phyloP scores from a whole-genome alignment of 2,329 filamentous ascomycete genomes.

The Dactylellina sp. region DNA sequence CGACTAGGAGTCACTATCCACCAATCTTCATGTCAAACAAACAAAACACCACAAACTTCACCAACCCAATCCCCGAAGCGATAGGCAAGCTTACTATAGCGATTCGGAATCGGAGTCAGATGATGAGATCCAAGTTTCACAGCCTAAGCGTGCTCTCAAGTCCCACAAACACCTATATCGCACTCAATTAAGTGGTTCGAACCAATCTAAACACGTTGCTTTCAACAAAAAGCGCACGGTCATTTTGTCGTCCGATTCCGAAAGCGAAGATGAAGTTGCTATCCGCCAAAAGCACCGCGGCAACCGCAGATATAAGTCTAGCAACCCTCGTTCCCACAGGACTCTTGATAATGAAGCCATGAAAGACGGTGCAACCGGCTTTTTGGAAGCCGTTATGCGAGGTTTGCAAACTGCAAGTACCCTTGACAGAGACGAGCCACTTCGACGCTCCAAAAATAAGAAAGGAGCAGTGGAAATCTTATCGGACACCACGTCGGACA shows the following conservation, averaged over 20 bases:
- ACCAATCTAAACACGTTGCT: not conserved
- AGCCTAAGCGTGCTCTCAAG: not conserved
- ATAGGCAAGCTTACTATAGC: not conserved
- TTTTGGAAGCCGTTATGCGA: not conserved
- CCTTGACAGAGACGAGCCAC: not conserved
- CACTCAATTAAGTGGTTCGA: not conserved
- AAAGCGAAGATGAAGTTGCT: slow-evolving; percentile 22
- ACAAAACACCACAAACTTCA: not conserved
- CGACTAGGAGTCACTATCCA: no score
- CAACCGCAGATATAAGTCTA: not conserved
- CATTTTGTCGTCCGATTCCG: not conserved
- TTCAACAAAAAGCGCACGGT: not conserved
- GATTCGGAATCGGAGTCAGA: slow-evolving; percentile 11
- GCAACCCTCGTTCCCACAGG: not conserved
- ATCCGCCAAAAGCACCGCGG: slow-evolving; percentile 9
- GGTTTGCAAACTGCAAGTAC: not conserved
- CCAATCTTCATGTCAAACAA: not conserved
- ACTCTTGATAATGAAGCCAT: not conserved
- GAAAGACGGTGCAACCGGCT: not conserved
- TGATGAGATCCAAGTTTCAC: not conserved
- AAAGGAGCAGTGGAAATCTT: not conserved
- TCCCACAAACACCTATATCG: not conserved
- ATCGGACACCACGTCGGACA: not conserved
- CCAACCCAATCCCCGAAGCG: not conserved
- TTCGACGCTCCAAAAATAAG: not conserved